These are phyloP conservation scores for Fraxinus velutina DNA, from an alignment of 305 asterid genomes.

Conservation along the genomic window DNA sequence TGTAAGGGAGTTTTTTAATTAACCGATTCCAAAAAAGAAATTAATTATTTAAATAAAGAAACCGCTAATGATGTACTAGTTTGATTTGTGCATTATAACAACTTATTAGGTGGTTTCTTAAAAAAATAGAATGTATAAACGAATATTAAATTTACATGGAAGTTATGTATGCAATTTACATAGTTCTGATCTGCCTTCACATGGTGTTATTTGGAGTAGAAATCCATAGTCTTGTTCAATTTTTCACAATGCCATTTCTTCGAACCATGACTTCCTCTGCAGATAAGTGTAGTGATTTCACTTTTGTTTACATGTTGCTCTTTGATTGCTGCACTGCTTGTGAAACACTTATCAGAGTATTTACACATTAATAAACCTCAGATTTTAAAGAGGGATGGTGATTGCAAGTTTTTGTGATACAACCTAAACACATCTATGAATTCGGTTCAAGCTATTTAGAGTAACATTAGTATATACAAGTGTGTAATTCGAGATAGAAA, in stretches of 20 bases:
- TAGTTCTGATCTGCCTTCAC: background rate
- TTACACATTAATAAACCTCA: background rate
- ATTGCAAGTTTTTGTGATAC: background rate
- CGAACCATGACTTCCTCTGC: background rate
- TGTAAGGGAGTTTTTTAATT: background rate
- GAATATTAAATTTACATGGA: background rate
- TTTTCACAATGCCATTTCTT: background rate
- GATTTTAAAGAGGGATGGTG: background rate
- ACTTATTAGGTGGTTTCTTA: background rate
- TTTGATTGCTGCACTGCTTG: background rate
- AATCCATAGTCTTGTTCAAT: background rate
- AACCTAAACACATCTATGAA: background rate
- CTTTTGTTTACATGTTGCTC: background rate
- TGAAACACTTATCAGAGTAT: background rate
- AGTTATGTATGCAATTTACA: background rate
- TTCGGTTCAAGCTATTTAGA: background rate
- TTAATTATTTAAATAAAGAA: background rate
- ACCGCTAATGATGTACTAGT: background rate
- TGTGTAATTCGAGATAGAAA: background rate
- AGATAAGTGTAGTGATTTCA: background rate
- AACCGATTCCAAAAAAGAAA: background rate
- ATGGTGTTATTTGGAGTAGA: background rate
- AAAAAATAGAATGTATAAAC: background rate
- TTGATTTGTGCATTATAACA: background rate
- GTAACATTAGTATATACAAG: background rate